These are phyloP conservation scores for Diutina siamensis DNA, from an alignment of 1,139 yeast species.

Conservation along the genomic window DNA sequence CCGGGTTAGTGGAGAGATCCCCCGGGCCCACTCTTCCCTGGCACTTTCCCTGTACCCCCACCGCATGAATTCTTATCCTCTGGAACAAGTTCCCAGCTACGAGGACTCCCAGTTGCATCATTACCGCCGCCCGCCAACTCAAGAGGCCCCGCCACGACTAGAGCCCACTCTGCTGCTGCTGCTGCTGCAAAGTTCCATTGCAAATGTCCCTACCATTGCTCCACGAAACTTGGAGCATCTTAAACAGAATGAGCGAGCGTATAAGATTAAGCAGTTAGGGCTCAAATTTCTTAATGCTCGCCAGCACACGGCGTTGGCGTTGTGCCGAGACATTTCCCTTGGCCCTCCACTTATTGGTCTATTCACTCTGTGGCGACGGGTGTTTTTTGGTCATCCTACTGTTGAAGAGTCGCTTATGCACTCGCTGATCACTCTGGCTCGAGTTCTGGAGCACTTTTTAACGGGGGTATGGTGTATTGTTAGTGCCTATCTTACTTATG, in stretches of 20 bases:
- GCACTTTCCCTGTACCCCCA: neutral
- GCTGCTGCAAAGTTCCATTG: constrained; percentile 4
- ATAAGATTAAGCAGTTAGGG: constrained; percentile 38
- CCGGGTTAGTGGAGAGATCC: neutral
- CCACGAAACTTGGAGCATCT: neutral
- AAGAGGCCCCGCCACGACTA: neutral
- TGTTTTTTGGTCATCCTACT: constrained; percentile 18
- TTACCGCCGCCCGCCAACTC: too few species aligned
- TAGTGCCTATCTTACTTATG: constrained; percentile 71
- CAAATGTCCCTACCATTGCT: neutral
- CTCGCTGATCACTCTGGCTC: constrained; percentile 34
- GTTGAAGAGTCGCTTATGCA: neutral
- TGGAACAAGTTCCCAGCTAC: constrained; percentile 3
- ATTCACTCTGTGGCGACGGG: constrained; percentile 38
- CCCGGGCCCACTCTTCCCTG: constrained; percentile 1
- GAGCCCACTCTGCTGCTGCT: constrained; percentile 1
- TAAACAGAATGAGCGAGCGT: neutral
- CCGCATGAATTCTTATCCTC: too few species aligned
- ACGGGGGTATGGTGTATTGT: constrained; percentile 80
- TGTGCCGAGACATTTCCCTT: constrained; percentile 62
- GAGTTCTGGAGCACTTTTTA: constrained; percentile 58
- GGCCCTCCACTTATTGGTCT: constrained; percentile 53
- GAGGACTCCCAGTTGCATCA: neutral
- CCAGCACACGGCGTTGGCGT: constrained; percentile 65
- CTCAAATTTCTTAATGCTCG: constrained; percentile 58